Conservation (phyloP, 495 filamentous ascomycete species). For the Penicillium cataractarum region DNA sequence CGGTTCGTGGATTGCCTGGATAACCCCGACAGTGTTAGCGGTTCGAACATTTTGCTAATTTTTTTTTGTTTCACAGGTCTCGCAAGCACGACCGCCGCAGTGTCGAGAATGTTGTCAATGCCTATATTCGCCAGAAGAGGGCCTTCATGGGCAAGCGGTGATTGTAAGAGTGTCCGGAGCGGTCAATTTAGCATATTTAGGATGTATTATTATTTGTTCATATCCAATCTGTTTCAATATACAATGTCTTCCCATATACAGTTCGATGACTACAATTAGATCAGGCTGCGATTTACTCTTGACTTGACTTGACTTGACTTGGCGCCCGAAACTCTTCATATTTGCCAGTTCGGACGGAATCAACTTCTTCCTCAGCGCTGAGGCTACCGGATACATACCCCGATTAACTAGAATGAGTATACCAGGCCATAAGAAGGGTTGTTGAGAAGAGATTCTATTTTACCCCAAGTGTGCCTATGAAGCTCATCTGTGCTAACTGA, state of each 20-base stretch:
- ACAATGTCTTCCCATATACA: not conserved
- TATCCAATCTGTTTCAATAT: conserved; percentile 28
- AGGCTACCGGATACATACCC: not conserved
- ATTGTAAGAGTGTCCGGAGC: conserved; percentile 18
- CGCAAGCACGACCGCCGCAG: conserved; percentile 69
- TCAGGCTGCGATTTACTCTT: not conserved
- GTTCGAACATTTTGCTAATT: conserved; percentile 5
- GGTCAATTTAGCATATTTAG: conserved; percentile 32
- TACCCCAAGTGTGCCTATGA: not conserved
- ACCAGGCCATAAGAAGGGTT: too few relatives aligned
- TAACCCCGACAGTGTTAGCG: conserved; percentile 18
- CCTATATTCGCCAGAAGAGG: conserved; percentile 66
- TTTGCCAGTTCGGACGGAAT: not conserved
- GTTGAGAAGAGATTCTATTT: not conserved
- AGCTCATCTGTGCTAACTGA: not conserved
- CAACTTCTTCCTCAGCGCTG: not conserved
- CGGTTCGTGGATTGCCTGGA: conserved; percentile 56
- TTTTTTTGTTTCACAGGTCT: conserved; percentile 43
- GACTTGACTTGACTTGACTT: not conserved
- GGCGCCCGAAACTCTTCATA: not conserved
- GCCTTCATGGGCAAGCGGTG: conserved; percentile 42
- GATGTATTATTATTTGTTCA: conserved; percentile 46
- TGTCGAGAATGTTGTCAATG: conserved; percentile 71
- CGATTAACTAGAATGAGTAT: too few relatives aligned
- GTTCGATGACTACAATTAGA: not conserved